Base-by-base conservation (phyloP, 768 basidiomycete species). In the Lactifluus subvellereus region DNA sequence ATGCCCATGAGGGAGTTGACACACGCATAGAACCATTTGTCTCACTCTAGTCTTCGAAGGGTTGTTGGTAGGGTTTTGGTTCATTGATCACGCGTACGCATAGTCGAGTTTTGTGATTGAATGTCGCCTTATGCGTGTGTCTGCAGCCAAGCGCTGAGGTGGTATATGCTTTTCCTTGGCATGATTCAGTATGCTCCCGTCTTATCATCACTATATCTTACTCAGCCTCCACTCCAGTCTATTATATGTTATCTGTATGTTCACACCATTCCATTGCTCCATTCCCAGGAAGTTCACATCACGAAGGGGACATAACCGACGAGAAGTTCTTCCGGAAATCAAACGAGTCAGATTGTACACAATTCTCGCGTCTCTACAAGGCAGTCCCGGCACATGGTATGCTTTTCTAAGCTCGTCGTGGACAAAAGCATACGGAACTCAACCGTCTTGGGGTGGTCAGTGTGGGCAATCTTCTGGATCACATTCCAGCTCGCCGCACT, bases 291-390 rank as follows among this genome's bases (percentile, higher is more conserved):
- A 32, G 14, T 63, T 55, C 43, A 54, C 47, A 22, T 16, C 3
- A 6, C 3, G 9, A 69, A 93, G 91, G 91, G 94, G 94, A 98
- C 71, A 87, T 95, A 50, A 84, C 91, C 49, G 95, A 98, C 72
- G 94, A 98, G 71, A 82, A 90, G 60, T 92, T 95, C 76, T 97
- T 95, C 75, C 91, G 94, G 71, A 96, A 96, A 78, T 82, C 86
- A 32, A 96, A 96, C 70, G 91, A 94, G 70, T 94, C 92, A 1
- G 94, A 96, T 71, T 90, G 91, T 62, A 91, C 93, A 2, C 94
- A 98, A 69, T 96, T 93, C 71, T 76, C 83, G 18, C 76, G 93
- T 50, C 72, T 98, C 56, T 93, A 80, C 73, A 89, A 89, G 18
- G 72, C 76, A 6, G 79, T 90, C 57, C 79, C 83, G 45, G 80